Conservation (phyloP, 148 eudicot species). For the Amaranthus palmeri region DNA sequence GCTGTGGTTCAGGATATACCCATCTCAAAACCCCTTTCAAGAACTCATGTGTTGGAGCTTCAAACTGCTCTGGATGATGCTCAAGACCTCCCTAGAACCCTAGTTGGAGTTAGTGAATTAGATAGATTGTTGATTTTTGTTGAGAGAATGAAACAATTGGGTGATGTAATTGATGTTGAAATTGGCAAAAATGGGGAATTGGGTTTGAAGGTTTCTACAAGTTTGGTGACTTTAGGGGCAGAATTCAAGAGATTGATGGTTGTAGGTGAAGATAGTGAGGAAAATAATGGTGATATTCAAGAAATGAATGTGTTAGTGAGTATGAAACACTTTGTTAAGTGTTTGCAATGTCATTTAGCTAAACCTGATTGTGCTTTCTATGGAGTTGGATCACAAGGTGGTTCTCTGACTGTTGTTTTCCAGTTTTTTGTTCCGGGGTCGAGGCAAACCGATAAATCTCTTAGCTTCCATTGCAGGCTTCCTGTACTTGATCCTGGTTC, state of each 20-base stretch:
- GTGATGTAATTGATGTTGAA: constrained; percentile 62
- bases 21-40: constrained; percentile 82
- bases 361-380: constrained; percentile 84
- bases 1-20: constrained; percentile 94
- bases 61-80: constrained; percentile 65
- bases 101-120: constrained; percentile 68
- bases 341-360: constrained; percentile 76
- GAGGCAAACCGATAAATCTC: constrained; percentile 66
- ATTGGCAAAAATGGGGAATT: constrained; percentile 62
- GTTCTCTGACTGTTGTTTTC: constrained; percentile 74
- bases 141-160: constrained; percentile 86
- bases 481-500: constrained; percentile 84
- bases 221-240: constrained; percentile 74
- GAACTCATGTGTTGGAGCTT: constrained; percentile 65
- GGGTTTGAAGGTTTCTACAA: constrained; percentile 66
- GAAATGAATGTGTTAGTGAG: constrained; percentile 70
- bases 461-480: constrained; percentile 88
- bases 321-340: constrained; percentile 86
- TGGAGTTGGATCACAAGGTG: constrained; percentile 70
- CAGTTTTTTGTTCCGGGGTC: constrained; percentile 90
- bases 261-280: constrained; percentile 52
- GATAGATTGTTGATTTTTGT: constrained; percentile 53
- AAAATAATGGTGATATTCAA: constrained; percentile 30
- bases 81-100: constrained; percentile 65
- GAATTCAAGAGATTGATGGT: constrained; percentile 63